These are phyloP conservation scores for Diplodia seriata DNA, from an alignment of 2,329 filamentous ascomycete genomes.

Conservation along the genomic window DNA sequence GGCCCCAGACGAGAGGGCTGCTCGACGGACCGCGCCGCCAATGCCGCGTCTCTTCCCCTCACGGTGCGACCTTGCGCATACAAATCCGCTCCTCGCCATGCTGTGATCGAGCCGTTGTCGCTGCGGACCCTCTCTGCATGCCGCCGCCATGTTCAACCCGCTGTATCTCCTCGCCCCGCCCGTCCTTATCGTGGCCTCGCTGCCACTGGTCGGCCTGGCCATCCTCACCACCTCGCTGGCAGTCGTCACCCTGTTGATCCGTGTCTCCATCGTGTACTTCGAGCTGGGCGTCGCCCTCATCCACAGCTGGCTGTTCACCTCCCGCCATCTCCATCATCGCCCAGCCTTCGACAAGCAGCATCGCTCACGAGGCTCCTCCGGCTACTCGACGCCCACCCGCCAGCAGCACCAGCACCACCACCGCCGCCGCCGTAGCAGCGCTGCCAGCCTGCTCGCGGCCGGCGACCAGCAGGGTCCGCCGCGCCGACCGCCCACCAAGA, in stretches of 20 bases:
- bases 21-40: conserved; percentile 25
- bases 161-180: conserved; percentile 47
- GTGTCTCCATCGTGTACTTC: conserved; percentile 51
- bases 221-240: conserved; percentile 49
- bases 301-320: conserved; percentile 44
- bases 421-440: conserved; percentile 31
- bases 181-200: conserved; percentile 46
- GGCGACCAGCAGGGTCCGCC: conserved; percentile 28
- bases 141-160: conserved; percentile 31
- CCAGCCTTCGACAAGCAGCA: conserved; percentile 33
- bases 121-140: conserved; percentile 13
- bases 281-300: conserved; percentile 51
- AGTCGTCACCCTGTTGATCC: conserved; percentile 48
- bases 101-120: conserved; percentile 13
- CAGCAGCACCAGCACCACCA: conserved; percentile 18
- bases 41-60: conserved; percentile 21
- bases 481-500: conserved; percentile 40
- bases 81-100: conserved; percentile 24
- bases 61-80: conserved; percentile 9
- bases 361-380: conserved; percentile 35
- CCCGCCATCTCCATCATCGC: conserved; percentile 31
- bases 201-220: conserved; percentile 50
- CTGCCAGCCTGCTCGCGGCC: conserved; percentile 32
- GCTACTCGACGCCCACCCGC: conserved; percentile 25
- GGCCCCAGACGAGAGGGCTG: not conserved